Percentiles rank a stretch among this genome's conserved stretches.
Evolutionary conservation across 495 filamentous ascomycete species (phyloP).

Genomic region (Aspergillus taichungensis): DNA sequence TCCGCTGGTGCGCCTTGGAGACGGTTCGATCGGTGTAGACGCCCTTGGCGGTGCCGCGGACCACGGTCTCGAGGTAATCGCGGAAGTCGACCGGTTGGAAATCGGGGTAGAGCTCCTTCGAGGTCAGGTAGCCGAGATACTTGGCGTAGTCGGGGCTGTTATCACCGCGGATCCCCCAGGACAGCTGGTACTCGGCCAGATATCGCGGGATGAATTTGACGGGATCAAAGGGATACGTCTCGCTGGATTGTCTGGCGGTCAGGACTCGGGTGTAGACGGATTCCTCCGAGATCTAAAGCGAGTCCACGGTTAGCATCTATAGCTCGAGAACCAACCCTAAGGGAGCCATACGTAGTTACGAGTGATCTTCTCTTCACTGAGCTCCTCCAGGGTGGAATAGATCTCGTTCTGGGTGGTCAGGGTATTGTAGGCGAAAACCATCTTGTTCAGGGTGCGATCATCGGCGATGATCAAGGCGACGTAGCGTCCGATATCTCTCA

Average conservation of each 20-base stretch:
- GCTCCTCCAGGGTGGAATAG: slow-evolving; percentile 39
- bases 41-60: slow-evolving; percentile 34
- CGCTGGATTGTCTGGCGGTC: slow-evolving; percentile 35
- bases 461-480: slow-evolving; percentile 48
- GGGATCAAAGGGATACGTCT: slow-evolving; percentile 40
- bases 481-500: slow-evolving; percentile 48
- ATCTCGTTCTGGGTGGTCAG: slow-evolving; percentile 42
- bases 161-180: slow-evolving; percentile 46
- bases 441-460: slow-evolving; percentile 48
- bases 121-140: slow-evolving; percentile 50
- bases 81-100: slow-evolving; percentile 33
- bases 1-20: slow-evolving; percentile 34
- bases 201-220: slow-evolving; percentile 36
- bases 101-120: slow-evolving; percentile 49
- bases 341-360: slow-evolving; percentile 36
- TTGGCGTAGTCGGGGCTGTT: slow-evolving; percentile 48
- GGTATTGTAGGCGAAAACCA: slow-evolving; percentile 45
- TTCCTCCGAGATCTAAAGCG: slow-evolving; percentile 31
- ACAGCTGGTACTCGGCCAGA: slow-evolving; percentile 41
- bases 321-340: neutral
- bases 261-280: slow-evolving; percentile 35
- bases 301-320: slow-evolving; percentile 1
- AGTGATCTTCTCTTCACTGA: slow-evolving; percentile 46
- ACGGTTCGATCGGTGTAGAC: slow-evolving; percentile 37
- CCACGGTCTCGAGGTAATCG: slow-evolving; percentile 33